Percentiles rank a stretch among this genome's conserved stretches.
Conservation (phyloP, 2,329 filamentous ascomycete species). For the Microcera coccophila region DNA sequence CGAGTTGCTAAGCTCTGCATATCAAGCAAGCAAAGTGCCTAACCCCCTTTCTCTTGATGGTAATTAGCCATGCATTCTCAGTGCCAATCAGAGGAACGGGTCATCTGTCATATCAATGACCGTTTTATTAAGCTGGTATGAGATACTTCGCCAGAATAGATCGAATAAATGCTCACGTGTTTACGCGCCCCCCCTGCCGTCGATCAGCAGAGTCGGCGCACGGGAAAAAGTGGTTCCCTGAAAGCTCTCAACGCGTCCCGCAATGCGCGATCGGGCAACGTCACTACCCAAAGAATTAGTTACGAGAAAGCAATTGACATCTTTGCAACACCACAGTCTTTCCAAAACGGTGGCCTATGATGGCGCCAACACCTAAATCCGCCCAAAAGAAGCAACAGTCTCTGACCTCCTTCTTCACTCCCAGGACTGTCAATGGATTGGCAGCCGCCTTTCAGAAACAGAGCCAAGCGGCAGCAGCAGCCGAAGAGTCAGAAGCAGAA, state of each 20-base stretch:
- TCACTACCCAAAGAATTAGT: constrained; percentile 14
- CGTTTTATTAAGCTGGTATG: no score
- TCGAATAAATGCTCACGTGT: neutral
- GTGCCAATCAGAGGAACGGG: no score
- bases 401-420: constrained; percentile 81
- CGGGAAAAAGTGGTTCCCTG: constrained; percentile 15
- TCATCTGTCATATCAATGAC: no score
- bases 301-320: neutral
- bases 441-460: constrained; percentile 35
- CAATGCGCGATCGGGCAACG: constrained; percentile 23
- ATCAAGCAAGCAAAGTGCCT: no score
- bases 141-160: no score
- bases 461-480: constrained; percentile 21
- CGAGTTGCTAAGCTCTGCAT: no score
- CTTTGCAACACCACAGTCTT: neutral
- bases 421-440: constrained; percentile 51
- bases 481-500: constrained; percentile 26
- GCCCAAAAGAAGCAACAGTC: constrained; percentile 69
- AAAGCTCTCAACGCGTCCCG: constrained; percentile 28
- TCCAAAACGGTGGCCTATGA: no score
- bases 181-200: neutral
- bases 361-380: constrained; percentile 37
- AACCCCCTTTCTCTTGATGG: no score
- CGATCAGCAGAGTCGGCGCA: neutral
- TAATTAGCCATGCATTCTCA: no score